Base-by-base conservation (phyloP, 768 basidiomycete genomes). In the Hydnum rufescens region DNA sequence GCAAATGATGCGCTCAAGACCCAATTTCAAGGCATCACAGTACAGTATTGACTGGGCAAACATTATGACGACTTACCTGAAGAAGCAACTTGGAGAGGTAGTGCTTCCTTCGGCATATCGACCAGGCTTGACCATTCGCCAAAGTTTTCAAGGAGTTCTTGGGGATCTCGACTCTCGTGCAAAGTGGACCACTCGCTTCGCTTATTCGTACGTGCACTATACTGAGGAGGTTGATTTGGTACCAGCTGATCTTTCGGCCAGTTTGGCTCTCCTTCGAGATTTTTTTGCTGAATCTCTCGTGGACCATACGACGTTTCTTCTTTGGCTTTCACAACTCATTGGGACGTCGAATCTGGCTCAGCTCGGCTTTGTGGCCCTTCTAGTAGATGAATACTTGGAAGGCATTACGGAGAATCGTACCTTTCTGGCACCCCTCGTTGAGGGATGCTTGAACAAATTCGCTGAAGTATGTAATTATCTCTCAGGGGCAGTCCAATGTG, bases 31-130 rank as follows among this genome's bases (percentile, higher is more conserved):
- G 58, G 82, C 84, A 1, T 78, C 73, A 3, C 83, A 82, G 58
- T 87, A 89, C 61, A 86, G 84, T 56, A 64, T 82, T 16, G 85
- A 89, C 53, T 87, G 85, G 83, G 79, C 87, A 2, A 81, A 76
- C 59, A 73, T 84, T 4, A 74, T 89, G 30, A 85, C 82, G 0
- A 71, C 76, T 49, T 83, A 87, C 60, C 67, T 89, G 65, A 85
- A 82, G 68, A 88, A 87, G 59, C 84, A 84, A 58, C 67, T 90
- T 5, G 69, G 69, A 3, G 82, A 86, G 26, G 87, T 89, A 52
- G 75, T 75, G 6, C 68, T 89, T 26, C 86, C 87, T 2, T 83
- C 77, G 60, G 77, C 83, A 26, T 81, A 82, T 16, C 73, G 84
- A 32, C 74, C 73, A 6, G 80, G 79, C 4, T 63, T 85, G 49